These are phyloP conservation scores for Sindora glabra DNA, from an alignment of 306 rosid species.

Conservation along the genomic window DNA sequence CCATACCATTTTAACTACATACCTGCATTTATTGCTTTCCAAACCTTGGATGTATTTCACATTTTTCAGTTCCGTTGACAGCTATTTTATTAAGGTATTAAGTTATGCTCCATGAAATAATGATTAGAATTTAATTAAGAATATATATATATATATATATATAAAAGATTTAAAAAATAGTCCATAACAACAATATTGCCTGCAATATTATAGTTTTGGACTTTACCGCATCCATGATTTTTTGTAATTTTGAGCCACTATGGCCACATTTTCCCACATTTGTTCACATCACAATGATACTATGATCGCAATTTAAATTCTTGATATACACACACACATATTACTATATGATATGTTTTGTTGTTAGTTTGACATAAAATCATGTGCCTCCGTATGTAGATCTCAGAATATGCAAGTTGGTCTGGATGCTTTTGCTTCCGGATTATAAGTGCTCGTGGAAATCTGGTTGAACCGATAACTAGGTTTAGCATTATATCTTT, in stretches of 20 bases:
- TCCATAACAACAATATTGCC: too few relatives aligned
- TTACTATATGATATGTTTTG: neutral
- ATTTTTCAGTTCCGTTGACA: neutral
- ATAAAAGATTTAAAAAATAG: too few relatives aligned
- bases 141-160: neutral
- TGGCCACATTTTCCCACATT: too few relatives aligned
- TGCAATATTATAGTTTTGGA: too few relatives aligned
- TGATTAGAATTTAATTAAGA: neutral
- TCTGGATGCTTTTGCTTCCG: conserved; percentile 92
- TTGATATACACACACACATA: too few relatives aligned
- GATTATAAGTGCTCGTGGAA: conserved; percentile 97
- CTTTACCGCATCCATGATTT: too few relatives aligned
- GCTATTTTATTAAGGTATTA: conserved; percentile 6
- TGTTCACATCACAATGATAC: too few relatives aligned
- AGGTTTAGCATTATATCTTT: conserved; percentile 46
- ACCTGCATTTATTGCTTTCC: neutral
- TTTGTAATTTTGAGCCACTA: too few relatives aligned
- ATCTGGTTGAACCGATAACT: conserved; percentile 84
- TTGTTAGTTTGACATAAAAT: conserved; percentile 15
- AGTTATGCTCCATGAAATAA: neutral
- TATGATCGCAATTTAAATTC: too few relatives aligned
- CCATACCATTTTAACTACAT: neutral
- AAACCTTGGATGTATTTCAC: too few relatives aligned
- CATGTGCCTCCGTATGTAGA: conserved; percentile 41
- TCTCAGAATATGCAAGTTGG: conserved; percentile 98